A percentile compares a stretch with the other conserved stretches of the same genome.
Evolutionary conservation across 257 asterid species (phyloP).

Genomic region (Primulina huaijiensis): DNA sequence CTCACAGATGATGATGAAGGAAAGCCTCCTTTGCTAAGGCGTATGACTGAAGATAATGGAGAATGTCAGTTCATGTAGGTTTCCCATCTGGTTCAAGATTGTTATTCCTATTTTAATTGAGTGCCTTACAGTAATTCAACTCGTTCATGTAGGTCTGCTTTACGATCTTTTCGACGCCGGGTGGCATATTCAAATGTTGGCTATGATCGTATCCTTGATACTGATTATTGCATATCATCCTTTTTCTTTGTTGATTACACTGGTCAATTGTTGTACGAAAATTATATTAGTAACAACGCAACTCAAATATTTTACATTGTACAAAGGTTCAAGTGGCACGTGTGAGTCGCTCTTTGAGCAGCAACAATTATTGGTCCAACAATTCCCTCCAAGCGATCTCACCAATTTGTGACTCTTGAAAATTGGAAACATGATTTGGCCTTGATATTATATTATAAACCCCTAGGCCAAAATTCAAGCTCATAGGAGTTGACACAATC

Average conservation of each 20-base stretch:
- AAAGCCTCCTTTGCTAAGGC: conserved; percentile 80
- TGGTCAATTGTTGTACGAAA: not conserved
- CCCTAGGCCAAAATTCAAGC: not conserved
- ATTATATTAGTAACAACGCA: not conserved
- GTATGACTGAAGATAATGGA: conserved; percentile 75
- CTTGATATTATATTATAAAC: not conserved
- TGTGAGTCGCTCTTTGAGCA: too few relatives aligned
- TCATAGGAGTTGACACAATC: not conserved
- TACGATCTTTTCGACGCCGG: conserved; percentile 74
- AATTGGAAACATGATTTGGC: not conserved
- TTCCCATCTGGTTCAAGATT: conserved; percentile 8
- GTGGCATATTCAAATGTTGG: conserved; percentile 91
- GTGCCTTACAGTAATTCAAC: conserved; percentile 17
- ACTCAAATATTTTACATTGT: not conserved
- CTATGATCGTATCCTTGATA: conserved; percentile 84
- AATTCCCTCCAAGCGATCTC: too few relatives aligned
- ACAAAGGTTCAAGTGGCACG: not conserved
- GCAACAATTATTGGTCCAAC: too few relatives aligned
- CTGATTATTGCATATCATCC: conserved; percentile 5
- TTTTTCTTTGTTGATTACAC: conserved; percentile 14
- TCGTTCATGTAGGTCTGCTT: conserved; percentile 71
- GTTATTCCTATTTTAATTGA: conserved; percentile 3
- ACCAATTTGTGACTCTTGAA: not conserved
- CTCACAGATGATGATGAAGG: conserved; percentile 79
- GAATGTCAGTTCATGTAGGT: conserved; percentile 68